phyloP scores from a whole-genome alignment of 2,329 filamentous ascomycete species.

The Xylariaceae sp. region DNA sequence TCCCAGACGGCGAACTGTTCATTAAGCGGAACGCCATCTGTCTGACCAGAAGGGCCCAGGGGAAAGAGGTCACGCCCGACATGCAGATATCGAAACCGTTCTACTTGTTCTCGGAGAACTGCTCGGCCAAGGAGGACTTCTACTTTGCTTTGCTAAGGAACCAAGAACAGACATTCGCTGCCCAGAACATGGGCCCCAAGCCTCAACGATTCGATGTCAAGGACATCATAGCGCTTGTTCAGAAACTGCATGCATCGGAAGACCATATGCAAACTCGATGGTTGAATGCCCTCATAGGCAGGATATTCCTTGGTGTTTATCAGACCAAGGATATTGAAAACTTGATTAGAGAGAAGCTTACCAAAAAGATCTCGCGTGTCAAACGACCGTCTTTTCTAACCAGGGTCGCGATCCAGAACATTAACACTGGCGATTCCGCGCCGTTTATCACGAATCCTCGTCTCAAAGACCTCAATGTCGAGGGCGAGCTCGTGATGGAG shows the following conservation, averaged over 20 bases:
- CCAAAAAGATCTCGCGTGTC: constrained; percentile 92
- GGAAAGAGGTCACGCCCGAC: constrained; percentile 53
- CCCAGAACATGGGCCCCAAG: constrained; percentile 56
- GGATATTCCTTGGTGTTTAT: constrained; percentile 83
- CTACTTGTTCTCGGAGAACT: constrained; percentile 90
- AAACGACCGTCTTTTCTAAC: constrained; percentile 89
- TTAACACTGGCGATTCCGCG: constrained; percentile 81
- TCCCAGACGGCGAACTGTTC: constrained; percentile 89
- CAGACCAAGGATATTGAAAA: constrained; percentile 77
- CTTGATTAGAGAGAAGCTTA: constrained; percentile 78
- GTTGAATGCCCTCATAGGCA: constrained; percentile 86
- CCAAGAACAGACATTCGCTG: constrained; percentile 64
- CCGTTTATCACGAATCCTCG: constrained; percentile 86
- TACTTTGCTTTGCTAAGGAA: constrained; percentile 89
- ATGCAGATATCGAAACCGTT: constrained; percentile 70
- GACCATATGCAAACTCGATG: constrained; percentile 87
- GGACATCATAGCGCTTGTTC: constrained; percentile 84
- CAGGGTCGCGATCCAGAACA: constrained; percentile 73
- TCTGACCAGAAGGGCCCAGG: constrained; percentile 61
- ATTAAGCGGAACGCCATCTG: constrained; percentile 92
- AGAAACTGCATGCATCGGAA: constrained; percentile 85
- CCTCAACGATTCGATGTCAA: constrained; percentile 76
- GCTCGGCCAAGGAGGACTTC: constrained; percentile 96
- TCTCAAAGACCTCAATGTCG: constrained; percentile 82
- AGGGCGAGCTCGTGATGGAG: constrained; percentile 84